Base-by-base conservation (phyloP, 2,329 filamentous ascomycete species). In the Rhynchosporium agropyri region DNA sequence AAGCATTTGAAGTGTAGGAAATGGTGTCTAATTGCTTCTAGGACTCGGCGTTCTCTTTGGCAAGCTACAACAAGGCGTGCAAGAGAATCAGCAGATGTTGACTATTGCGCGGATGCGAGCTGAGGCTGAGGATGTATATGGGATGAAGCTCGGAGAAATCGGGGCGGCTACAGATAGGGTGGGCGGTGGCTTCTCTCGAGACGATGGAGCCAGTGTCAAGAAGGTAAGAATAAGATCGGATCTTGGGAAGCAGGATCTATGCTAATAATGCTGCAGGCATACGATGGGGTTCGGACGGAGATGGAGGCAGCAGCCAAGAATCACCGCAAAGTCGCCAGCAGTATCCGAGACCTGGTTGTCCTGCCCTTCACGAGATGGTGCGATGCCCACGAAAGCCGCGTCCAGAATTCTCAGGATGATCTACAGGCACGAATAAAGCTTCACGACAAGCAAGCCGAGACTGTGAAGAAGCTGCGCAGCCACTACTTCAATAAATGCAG, bases 401-500 rank as follows among this genome's bases (percentile, higher is more conserved):
- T 99, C 63, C 91, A 97, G 75, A 91, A 92, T 73, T 97, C 92
- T 28, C 94, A 99, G 75, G 95, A 98, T 71, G 93, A 97, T 72
- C 84, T 99, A 28, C 94, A 98, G 77, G 79, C 83, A 54, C 90
- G 92, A 63, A 93, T 98, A 78, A 97, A 97, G 80, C 85, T 90
- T 65, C 92, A 98, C 76, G 92, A 97, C 75, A 91, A 90, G 69
- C 96, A 99, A 77, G 89, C 90, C 63, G 95, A 99, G 66, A 77
- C 84, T 26, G 92, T 97, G 65, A 92, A 92, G 82, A 98, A 98
- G 79, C 85, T 97, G 71, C 88, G 95, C 68, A 97, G 91, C 77
- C 90, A 91, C 71, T 99, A 99, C 79, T 98, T 98, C 84, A 99
- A 98, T 82, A 99, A 98, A 79, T 99, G 95, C 76, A 89, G 96